Conservation (phyloP, 2,329 filamentous ascomycete genomes). For the Cladosporium sp. region DNA sequence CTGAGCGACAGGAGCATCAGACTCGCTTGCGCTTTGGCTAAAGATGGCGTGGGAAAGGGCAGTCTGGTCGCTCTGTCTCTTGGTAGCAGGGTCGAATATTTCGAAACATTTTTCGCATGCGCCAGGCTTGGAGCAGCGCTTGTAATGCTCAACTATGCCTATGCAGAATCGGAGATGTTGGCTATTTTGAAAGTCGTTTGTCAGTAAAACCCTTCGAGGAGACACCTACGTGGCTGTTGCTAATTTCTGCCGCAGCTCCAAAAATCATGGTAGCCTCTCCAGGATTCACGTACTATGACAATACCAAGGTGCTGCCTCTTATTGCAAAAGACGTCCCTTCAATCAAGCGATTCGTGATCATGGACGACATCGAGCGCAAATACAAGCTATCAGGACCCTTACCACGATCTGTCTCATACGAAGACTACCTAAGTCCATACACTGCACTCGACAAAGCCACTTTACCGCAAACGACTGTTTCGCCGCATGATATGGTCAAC, state of each 20-base stretch:
- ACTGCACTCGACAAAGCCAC: conserved; percentile 15
- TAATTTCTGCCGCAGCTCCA: conserved; percentile 46
- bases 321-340: conserved; percentile 39
- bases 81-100: conserved; percentile 28
- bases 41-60: conserved; percentile 26
- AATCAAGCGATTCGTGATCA: conserved; percentile 54
- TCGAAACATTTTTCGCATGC: conserved; percentile 33
- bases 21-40: conserved; percentile 24
- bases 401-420: conserved; percentile 20
- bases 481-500: conserved; percentile 43
- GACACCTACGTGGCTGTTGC: neutral
- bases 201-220: conserved; percentile 31
- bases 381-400: conserved; percentile 19
- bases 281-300: conserved; percentile 58
- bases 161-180: conserved; percentile 64
- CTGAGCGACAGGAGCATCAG: conserved; percentile 25
- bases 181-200: conserved; percentile 64
- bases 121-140: conserved; percentile 37
- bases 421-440: conserved; percentile 23
- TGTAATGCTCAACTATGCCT: conserved; percentile 72
- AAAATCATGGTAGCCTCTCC: conserved; percentile 65
- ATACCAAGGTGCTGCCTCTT: conserved; percentile 51
- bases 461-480: conserved; percentile 22
- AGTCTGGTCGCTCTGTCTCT: conserved; percentile 28
- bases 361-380: conserved; percentile 25